Conservation (phyloP, 257 asterid species). For the Przewalskia tangutica region DNA sequence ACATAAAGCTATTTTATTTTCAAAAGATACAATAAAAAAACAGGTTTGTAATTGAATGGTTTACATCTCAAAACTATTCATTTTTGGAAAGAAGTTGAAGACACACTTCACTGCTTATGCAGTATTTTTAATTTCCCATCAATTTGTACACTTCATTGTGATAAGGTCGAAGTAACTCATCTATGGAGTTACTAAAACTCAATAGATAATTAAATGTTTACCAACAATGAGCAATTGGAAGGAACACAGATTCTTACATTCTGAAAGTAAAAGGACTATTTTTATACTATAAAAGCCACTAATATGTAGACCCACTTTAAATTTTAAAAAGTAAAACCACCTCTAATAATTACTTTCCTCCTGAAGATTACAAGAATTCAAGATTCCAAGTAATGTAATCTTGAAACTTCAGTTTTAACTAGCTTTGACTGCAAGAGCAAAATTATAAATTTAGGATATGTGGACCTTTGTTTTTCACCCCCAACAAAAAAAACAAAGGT, state of each 20-base stretch:
- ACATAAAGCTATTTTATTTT: too few species aligned
- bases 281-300: too few species aligned
- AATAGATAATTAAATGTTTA: too few species aligned
- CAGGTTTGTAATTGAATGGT: too few species aligned
- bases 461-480: neutral
- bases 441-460: neutral
- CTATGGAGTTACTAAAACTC: neutral
- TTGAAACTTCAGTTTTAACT: neutral
- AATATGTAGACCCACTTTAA: too few species aligned
- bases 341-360: neutral
- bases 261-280: neutral
- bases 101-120: neutral
- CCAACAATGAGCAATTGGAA: neutral
- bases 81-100: neutral
- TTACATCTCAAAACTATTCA: neutral
- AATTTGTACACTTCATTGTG: neutral
- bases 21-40: too few species aligned
- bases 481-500: too few species aligned
- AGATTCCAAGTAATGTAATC: neutral
- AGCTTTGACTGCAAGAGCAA: neutral
- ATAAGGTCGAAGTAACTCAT: neutral
- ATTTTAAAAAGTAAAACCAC: too few species aligned
- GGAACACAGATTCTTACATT: neutral
- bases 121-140: neutral
- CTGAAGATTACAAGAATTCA: neutral